Conservation (phyloP, 2,329 filamentous ascomycete species). For the Trichothecium sympodiale region DNA sequence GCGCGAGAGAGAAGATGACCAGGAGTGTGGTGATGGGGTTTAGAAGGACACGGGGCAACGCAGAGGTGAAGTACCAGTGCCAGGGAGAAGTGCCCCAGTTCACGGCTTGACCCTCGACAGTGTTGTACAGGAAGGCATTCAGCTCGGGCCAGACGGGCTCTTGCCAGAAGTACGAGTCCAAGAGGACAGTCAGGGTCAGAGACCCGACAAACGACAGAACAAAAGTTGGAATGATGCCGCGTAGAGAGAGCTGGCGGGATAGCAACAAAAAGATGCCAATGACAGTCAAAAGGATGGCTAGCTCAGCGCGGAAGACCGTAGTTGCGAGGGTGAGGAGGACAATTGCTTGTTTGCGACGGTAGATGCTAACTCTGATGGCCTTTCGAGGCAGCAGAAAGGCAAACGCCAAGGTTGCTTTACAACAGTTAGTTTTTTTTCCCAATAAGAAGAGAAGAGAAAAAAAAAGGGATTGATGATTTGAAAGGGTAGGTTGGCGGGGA, state of each 20-base stretch:
- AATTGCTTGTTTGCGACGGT: constrained; percentile 52
- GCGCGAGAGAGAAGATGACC: constrained; percentile 38
- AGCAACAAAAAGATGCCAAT: constrained; percentile 55
- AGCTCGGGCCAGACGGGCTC: constrained; percentile 81
- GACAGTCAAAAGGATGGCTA: constrained; percentile 67
- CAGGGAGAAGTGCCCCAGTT: constrained; percentile 82
- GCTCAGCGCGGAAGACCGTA: constrained; percentile 79
- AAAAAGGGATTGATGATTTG: background rate
- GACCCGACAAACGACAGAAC: constrained; percentile 53
- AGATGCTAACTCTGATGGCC: constrained; percentile 8
- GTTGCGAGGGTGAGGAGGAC: constrained; percentile 69
- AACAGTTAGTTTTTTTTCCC: no score
- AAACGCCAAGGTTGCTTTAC: constrained; percentile 53
- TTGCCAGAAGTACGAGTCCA: constrained; percentile 96
- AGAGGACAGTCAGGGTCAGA: constrained; percentile 55
- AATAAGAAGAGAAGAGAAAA: no score
- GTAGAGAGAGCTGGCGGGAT: constrained; percentile 37
- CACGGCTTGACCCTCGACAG: constrained; percentile 68
- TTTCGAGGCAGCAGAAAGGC: constrained; percentile 30
- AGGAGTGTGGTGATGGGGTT: constrained; percentile 61
- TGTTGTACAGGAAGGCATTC: constrained; percentile 83
- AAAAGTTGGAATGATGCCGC: constrained; percentile 55
- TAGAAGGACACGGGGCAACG: constrained; percentile 70
- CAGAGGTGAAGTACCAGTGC: constrained; percentile 75
- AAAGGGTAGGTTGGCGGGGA: no score